Evolutionary conservation across 768 basidiomycete species (phyloP), one percentile per base, ranked within the genome.

Genomic region (Mycena belliarum): DNA sequence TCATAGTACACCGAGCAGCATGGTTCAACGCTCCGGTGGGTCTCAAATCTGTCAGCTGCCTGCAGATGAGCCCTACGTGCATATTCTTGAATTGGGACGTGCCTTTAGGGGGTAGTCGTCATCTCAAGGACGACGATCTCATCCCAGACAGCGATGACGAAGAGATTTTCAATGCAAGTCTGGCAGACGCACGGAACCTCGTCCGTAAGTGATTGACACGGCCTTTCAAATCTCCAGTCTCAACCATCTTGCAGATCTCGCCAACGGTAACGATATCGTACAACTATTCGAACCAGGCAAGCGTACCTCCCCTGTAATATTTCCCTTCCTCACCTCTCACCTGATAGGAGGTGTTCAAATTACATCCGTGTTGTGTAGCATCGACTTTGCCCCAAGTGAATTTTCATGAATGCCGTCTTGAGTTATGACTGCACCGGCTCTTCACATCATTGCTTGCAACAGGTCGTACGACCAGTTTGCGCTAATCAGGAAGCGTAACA

Each of bases 1-100:
- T 55, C 14, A 42, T 40, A 5, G 28, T 63, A 15, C 41, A 56
- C 15, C 61, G 57, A 4, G 55, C 52, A 16, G 57, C 57, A 28
- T 63, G 57, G 57, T 63, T 59, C 20, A 63, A 63, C 42, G 20
- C 5, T 32, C 52, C 57, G 6, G 8, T 48, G 1, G 16, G 29
- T 5, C 57, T 63, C 29, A 26, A 20, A 26, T n/a, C 14, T 14
- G 28, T 63, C 23, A 20, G 24, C 7, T 63, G 61, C 18, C 57
- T 63, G 23, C 61, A 63, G 21, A 51, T 63, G 49, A 47, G 53
- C 12, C 12, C 49, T 3, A 63, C 61, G 6, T 57, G 49, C 32
- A 43, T 63, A 20, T 63, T 52, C 46, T 7, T 63, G 18, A 63
- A 42, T 23, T 63, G 61, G 61, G 54, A 48, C 21, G 21, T 25